Conservation (phyloP, 2,329 filamentous ascomycete species). For the Fusarium equiseti region DNA sequence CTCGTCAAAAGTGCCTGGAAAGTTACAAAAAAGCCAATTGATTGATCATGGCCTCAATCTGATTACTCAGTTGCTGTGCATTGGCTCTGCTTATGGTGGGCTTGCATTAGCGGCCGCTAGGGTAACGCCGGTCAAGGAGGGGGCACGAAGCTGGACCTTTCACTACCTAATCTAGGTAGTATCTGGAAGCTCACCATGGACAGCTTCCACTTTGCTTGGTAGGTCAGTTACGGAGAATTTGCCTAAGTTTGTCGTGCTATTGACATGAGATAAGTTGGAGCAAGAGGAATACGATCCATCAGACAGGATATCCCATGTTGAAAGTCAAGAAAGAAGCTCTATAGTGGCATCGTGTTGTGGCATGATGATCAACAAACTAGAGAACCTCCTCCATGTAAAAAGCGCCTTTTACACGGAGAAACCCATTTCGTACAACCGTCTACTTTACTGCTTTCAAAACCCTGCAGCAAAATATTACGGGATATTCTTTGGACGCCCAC, state of each 20-base stretch:
- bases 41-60: constrained; percentile 8
- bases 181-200: not conserved
- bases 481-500: constrained; percentile 13
- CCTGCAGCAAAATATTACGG: constrained; percentile 10
- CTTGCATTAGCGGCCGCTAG: constrained; percentile 35
- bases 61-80: constrained; percentile 1
- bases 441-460: constrained; percentile 6
- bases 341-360: not conserved
- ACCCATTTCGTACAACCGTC: constrained; percentile 1
- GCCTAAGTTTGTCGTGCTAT: not conserved
- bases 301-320: not conserved
- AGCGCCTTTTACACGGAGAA: not conserved
- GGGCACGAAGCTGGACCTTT: constrained; percentile 1
- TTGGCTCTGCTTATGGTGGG: not conserved
- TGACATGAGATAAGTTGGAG: not conserved
- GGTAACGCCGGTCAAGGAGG: constrained; percentile 15
- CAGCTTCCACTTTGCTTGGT: constrained; percentile 6
- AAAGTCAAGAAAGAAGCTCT: not conserved
- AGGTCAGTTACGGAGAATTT: not conserved
- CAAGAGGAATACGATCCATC: not conserved
- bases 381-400: not conserved
- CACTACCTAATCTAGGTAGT: not conserved
- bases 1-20: constrained; percentile 19
- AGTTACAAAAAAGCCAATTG: constrained; percentile 12
- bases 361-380: not conserved